A percentile compares a stretch with the other conserved stretches of the same genome.
These are phyloP conservation scores for Talaromyces trachyspermus DNA, from an alignment of 495 filamentous ascomycete species.

Conservation along the genomic window DNA sequence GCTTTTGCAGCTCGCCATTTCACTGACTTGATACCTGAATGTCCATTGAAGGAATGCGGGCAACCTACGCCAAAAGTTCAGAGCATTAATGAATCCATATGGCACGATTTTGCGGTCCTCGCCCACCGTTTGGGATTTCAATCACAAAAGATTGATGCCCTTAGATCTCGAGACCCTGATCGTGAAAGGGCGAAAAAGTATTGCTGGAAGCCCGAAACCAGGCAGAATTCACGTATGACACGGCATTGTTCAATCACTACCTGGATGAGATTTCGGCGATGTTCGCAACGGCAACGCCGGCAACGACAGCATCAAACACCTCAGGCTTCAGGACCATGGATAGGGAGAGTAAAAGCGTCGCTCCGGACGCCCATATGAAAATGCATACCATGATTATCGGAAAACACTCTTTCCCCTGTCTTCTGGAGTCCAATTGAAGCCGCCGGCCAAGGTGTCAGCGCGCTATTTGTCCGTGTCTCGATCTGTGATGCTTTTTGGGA, in stretches of 20 bases:
- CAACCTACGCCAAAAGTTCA: background rate
- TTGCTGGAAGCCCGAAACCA: background rate
- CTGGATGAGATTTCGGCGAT: background rate
- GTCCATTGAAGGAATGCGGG: background rate
- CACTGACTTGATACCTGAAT: background rate
- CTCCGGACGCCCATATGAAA: background rate
- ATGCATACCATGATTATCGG: background rate
- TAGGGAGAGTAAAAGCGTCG: background rate
- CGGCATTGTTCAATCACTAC: background rate
- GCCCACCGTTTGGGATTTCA: background rate
- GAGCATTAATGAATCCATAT: background rate
- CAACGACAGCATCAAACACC: background rate
- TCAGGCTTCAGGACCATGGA: background rate
- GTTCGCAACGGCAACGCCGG: background rate
- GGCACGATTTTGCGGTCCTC: background rate
- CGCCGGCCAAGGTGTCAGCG: background rate
- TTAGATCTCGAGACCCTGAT: background rate
- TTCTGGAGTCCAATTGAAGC: background rate
- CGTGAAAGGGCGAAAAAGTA: background rate
- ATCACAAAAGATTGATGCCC: background rate
- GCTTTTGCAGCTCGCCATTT: background rate
- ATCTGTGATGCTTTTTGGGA: background rate
- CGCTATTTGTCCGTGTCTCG: background rate
- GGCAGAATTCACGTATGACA: background rate
- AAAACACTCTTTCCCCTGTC: background rate